These are phyloP conservation scores for Dictyostelium firmibasis DNA, from an alignment of 78 protist genomes.

Conservation along the genomic window DNA sequence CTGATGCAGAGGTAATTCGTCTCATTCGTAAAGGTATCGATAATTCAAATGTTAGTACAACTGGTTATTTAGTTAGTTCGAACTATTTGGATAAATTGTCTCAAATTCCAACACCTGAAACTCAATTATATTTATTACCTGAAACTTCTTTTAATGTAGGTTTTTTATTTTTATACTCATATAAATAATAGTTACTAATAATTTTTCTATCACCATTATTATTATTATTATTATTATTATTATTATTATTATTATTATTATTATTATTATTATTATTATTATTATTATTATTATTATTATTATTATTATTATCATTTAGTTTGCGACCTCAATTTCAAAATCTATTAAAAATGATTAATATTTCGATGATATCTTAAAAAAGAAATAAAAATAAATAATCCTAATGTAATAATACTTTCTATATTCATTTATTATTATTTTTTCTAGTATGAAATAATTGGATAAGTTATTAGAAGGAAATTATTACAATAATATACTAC, in stretches of 20 bases:
- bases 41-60: slow-evolving; percentile 4
- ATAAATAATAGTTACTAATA: no score
- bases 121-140: not conserved
- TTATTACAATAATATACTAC: no score
- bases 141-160: slow-evolving; percentile 14
- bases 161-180: no score
- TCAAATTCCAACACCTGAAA: not conserved
- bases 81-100: not conserved
- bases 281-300: no score
- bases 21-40: slow-evolving; percentile 3
- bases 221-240: no score
- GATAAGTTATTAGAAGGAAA: no score
- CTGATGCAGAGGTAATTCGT: slow-evolving; percentile 5
- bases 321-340: not conserved
- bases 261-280: no score
- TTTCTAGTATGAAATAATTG: not conserved
- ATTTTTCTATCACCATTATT: no score
- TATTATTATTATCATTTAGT: not conserved
- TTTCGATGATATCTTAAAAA: not conserved
- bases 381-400: no score
- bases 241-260: no score
- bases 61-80: not conserved
- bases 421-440: no score
- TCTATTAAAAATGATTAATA: not conserved
- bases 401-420: not conserved